Conservation (phyloP, 2,329 filamentous ascomycete genomes). For the Fusarium setosum region DNA sequence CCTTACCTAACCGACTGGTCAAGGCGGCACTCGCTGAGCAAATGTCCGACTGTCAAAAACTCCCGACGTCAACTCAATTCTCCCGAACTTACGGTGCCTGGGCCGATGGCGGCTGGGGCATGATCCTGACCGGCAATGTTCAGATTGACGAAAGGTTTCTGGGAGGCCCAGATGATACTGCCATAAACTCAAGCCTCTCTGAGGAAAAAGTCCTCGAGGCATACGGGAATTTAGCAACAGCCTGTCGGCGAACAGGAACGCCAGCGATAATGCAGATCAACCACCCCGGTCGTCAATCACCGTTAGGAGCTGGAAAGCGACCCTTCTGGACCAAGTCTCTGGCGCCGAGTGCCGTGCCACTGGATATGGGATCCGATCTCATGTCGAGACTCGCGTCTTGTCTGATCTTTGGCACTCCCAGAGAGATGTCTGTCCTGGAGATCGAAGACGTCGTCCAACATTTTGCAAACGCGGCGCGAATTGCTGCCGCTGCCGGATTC, state of each 20-base stretch:
- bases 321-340: conserved; percentile 52
- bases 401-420: conserved; percentile 64
- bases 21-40: conserved; percentile 63
- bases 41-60: conserved; percentile 53
- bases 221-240: conserved; percentile 53
- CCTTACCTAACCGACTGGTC: conserved; percentile 64
- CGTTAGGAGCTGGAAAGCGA: conserved; percentile 50
- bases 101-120: conserved; percentile 65
- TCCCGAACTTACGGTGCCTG: conserved; percentile 62
- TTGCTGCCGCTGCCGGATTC: conserved; percentile 59
- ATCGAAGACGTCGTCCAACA: conserved; percentile 63
- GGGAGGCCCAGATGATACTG: conserved; percentile 48
- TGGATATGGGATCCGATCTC: conserved; percentile 54
- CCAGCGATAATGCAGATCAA: conserved; percentile 58
- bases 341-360: conserved; percentile 55
- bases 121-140: conserved; percentile 64
- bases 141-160: conserved; percentile 54
- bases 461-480: conserved; percentile 64
- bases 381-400: conserved; percentile 46
- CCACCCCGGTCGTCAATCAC: conserved; percentile 60
- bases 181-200: conserved; percentile 39
- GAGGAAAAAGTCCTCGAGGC: conserved; percentile 45
- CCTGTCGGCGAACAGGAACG: conserved; percentile 47
- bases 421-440: conserved; percentile 65
- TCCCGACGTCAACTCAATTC: conserved; percentile 55